Base-by-base conservation (phyloP, 2,329 filamentous ascomycete genomes). In the Ophiostoma ips region DNA sequence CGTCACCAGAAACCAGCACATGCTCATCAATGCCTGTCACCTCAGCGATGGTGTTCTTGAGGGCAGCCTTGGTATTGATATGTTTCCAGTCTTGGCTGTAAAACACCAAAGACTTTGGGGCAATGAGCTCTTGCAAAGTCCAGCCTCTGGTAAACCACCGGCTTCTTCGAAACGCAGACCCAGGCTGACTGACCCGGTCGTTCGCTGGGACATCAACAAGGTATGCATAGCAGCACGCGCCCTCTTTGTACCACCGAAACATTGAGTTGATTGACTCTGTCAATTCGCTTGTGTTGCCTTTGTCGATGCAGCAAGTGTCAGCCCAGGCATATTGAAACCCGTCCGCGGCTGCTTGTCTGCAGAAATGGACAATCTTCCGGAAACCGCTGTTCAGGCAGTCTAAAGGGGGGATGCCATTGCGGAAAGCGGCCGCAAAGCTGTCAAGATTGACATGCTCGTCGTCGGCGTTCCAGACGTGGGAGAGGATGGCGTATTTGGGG, bases 91-190 rank as follows among this genome's bases (percentile, higher is more conserved):
- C 46, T 0, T 16, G 9, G 43, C 60, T 55, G 53, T 58, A 66
- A 50, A 68, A 66, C 6, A 52, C 33, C 1, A 65, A 19, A 0
- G 52, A 30, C 3, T 13, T 18, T 1, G 63, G 63, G 0, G 64
- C 83, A 7, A 87, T 69, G 0, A 83, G 79, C 62, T 86, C 79
- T 59, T 83, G 82, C 55, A 82, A 66, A 0, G 79, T 84, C 58
- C 78, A 75, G n/a, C 63, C 63, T 74, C 72, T 55, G 0, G 57
- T 61, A 47, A 66, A 65, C 63, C 64, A 66, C 10, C 58, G 40
- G 33, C 55, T 56, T 8, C 19, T 38, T 2, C 38, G 31, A 18
- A 51, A 51, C 6, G 50, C 50, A 6, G 50, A 51, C 3, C 5
- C 45, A 2, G 1, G 4, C 15, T 3, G n/a, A 7, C 4, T 9